Conservation (phyloP, 371 early-diverging fungal species). For the Umbelopsis sp. region DNA sequence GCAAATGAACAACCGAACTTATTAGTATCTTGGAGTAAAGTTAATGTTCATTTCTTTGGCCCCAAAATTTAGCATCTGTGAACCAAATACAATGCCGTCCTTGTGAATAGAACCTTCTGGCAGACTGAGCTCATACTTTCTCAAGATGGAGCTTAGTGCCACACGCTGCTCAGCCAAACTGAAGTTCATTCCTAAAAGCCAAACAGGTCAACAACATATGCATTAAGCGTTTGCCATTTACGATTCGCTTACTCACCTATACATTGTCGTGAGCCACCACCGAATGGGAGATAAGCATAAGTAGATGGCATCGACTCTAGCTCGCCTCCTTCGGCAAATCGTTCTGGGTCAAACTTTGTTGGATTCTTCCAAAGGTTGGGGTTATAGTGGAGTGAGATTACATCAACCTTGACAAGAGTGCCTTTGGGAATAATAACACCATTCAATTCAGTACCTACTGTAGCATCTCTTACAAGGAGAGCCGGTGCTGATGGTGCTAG, state of each 20-base stretch:
- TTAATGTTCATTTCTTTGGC: neutral
- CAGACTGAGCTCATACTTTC: neutral
- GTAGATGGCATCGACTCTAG: neutral
- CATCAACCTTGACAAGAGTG: conserved; percentile 19
- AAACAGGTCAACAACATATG: neutral
- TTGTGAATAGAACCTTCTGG: conserved; percentile 21
- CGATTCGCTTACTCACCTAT: conserved; percentile 15
- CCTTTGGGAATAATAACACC: conserved; percentile 29
- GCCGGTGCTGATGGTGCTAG: neutral
- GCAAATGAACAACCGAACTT: too few species aligned
- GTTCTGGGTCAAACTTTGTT: conserved; percentile 26
- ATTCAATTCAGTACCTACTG: conserved; percentile 23
- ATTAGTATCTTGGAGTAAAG: neutral
- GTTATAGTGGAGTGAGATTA: conserved; percentile 24
- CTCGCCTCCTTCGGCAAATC: conserved; percentile 25
- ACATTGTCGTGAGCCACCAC: conserved; percentile 50
- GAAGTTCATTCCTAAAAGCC: conserved; percentile 26
- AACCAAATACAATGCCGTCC: neutral
- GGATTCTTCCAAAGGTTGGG: conserved; percentile 30
- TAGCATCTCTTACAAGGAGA: conserved; percentile 9
- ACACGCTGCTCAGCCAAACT: conserved; percentile 26
- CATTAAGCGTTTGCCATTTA: neutral
- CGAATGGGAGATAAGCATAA: conserved; percentile 34
- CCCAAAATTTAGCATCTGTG: neutral
- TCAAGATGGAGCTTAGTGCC: neutral